A percentile compares a stretch with the other conserved stretches of the same genome.
Evolutionary conservation across 73 alveolate species (phyloP).

Genomic region (Stentor roeselii): DNA sequence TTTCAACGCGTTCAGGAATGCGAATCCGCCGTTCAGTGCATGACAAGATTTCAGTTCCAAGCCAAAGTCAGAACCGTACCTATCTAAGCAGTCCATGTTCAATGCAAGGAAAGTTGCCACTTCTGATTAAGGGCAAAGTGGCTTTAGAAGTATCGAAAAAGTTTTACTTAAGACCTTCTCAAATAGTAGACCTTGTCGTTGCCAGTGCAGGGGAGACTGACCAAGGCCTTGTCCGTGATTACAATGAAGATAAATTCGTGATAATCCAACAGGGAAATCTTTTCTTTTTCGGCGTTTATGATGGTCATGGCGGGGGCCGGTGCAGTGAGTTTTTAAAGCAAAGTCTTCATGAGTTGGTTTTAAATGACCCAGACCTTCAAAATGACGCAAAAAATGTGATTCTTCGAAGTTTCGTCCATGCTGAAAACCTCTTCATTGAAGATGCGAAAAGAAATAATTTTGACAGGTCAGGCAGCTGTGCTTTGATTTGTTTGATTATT

Average conservation of each 20-base stretch:
- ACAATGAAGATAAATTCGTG: conserved; percentile 95
- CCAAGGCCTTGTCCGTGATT: conserved; percentile 92
- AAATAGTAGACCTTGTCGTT: neutral
- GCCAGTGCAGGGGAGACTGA: conserved; percentile 89
- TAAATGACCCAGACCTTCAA: conserved; percentile 63
- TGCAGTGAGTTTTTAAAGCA: conserved; percentile 25
- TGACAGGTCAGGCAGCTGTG: conserved; percentile 97
- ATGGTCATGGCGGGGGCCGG: conserved; percentile 32
- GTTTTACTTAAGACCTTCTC: neutral
- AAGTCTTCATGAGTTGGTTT: conserved; percentile 41
- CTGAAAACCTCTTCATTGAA: conserved; percentile 82
- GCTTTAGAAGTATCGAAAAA: neutral
- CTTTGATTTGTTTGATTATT: conserved; percentile 82
- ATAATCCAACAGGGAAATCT: conserved; percentile 59
- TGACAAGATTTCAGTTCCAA: neutral
- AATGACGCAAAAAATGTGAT: conserved; percentile 84
- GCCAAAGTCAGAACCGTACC: neutral
- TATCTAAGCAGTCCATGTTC: neutral
- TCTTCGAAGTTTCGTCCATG: conserved; percentile 81
- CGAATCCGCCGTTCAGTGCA: neutral
- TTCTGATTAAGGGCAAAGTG: neutral
- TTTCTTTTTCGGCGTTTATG: conserved; percentile 20
- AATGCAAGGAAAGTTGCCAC: neutral
- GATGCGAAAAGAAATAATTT: conserved; percentile 22
- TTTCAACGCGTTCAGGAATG: neutral